Evolutionary conservation across 2,329 filamentous ascomycete genomes (phyloP), one percentile per base, ranked within the genome.

Genomic region (Hymenoscyphus repandus): DNA sequence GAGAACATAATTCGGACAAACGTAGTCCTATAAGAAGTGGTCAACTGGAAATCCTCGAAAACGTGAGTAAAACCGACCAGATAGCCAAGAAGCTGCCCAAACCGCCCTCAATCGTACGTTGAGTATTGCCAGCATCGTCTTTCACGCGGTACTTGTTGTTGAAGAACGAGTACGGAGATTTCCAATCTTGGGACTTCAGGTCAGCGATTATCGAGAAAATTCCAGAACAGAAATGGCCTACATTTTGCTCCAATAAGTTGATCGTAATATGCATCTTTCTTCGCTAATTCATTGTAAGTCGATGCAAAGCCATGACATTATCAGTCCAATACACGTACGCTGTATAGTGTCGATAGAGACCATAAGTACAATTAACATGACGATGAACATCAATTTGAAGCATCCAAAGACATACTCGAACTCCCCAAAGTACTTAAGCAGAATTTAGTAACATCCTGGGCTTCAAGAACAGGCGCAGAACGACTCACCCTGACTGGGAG

Each of bases 111-210:
- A 71, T 68, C 5, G 60, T 55, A 42, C 62, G 58, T 39, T 65
- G 56, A 12, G 63, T n/a, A 6, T 64, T 50, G 3, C 62, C 64
- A 50, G 58, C 47, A 42, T 65, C 61, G 40, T 66, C 62, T 50
- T 60, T 65, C 34, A 71, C 67, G 3, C 55, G 45, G 48, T 67
- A 72, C 0, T 50, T 49, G 1, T 54, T 47, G 42, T 65, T 69
- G 56, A 72, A 71, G 55, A 72, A 71, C 5, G 63, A 63, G 32
- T 69, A 72, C 1, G 70, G 69, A 0, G 57, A 50, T 30, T 66
- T 58, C 66, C 66, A 68, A 54, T 66, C 66, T 68, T 41, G 3
- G 20, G 6, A n/a, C 11, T n/a, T 9, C 22, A 17, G 42, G 17
- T 33, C 17, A 11, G 33, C n/a, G 13, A 5, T 2, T 12, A 9